Base-by-base conservation (phyloP, 1,284 basidiomycete genomes). In the Heterobasidion occidentale region DNA sequence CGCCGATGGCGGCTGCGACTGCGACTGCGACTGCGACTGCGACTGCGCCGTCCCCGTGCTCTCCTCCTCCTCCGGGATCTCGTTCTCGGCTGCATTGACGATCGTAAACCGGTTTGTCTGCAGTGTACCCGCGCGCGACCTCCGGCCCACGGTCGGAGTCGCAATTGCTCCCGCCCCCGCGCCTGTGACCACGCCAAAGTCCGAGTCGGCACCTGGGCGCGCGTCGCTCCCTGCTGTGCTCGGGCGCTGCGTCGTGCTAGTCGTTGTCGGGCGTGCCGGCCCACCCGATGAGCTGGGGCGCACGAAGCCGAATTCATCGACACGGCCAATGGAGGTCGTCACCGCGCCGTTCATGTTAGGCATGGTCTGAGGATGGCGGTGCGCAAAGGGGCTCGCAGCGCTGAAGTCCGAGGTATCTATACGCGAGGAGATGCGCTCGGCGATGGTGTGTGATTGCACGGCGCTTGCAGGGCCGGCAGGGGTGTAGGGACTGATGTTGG, bases 41-140 rank as follows among this genome's bases (percentile, higher is more conserved):
- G 46, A 14, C n/a, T 14, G 35, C 36, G 8, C 36, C 2, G 46
- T 15, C 15, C 33, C 14, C 47, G 33, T 14, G 12, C 12, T 14
- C 47, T 56, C 52, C 20, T 55, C 53, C 34, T 59, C 65, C 47
- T 58, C 58, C 17, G 58, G 57, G 12, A 61, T 56, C 58, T 74
- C 73, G 55, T 67, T 63, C 42, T 74, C 73, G 33, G 64, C 69
- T 34, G 62, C 60, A 54, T 72, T 75, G 34, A 68, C 65, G 34
- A 75, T 65, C 52, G 73, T 72, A 12, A 73, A 59, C 3, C 73
- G 60, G 51, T 72, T 70, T 19, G 57, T 56, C 51, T 60, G 61
- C 33, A 60, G 36, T 45, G 57, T 54, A 61, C 67, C 57, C 53
- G 63, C 65, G 52, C 57, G 57, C 42, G 59, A 27, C 54, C 56